Conservation (phyloP, 2,329 filamentous ascomycete genomes). For the Xylariaceae sp. region DNA sequence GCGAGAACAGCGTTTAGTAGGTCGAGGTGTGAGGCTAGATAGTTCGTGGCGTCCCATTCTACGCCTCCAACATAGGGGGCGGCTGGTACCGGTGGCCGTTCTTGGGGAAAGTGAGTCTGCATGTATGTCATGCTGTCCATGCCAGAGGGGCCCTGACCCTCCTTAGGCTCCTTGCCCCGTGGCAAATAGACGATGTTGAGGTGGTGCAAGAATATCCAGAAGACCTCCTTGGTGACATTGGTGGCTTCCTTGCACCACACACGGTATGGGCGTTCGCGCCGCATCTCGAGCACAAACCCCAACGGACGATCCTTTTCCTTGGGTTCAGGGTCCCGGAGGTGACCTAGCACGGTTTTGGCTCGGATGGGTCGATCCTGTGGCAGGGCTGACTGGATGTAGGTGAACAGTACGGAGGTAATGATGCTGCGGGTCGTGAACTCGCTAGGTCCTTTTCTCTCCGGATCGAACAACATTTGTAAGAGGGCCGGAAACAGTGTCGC, state of each 20-base stretch:
- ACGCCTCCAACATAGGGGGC: constrained; percentile 96
- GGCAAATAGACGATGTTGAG: constrained; percentile 82
- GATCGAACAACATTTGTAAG: constrained; percentile 89
- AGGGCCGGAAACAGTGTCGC: constrained; percentile 83
- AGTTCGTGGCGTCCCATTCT: constrained; percentile 98
- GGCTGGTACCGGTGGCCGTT: constrained; percentile 87
- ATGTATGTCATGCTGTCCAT: constrained; percentile 65
- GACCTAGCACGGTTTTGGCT: constrained; percentile 75
- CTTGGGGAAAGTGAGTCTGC: constrained; percentile 78
- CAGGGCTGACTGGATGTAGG: constrained; percentile 76
- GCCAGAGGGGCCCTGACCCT: constrained; percentile 44
- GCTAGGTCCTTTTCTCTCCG: constrained; percentile 97
- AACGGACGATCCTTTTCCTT: constrained; percentile 79
- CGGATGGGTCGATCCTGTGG: constrained; percentile 69
- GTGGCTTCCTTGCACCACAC: constrained; percentile 93
- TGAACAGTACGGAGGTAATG: constrained; percentile 87
- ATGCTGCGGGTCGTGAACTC: constrained; percentile 94
- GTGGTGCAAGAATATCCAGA: constrained; percentile 98
- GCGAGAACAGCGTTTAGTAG: constrained; percentile 90
- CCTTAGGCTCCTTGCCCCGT: constrained; percentile 47
- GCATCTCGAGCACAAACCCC: constrained; percentile 89
- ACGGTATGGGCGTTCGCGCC: constrained; percentile 83
- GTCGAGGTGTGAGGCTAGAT: constrained; percentile 90
- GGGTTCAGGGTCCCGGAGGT: constrained; percentile 80
- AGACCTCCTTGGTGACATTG: constrained; percentile 95